phyloP scores from a whole-genome alignment of 2,329 filamentous ascomycete species.

The Fusarium subtropicale region DNA sequence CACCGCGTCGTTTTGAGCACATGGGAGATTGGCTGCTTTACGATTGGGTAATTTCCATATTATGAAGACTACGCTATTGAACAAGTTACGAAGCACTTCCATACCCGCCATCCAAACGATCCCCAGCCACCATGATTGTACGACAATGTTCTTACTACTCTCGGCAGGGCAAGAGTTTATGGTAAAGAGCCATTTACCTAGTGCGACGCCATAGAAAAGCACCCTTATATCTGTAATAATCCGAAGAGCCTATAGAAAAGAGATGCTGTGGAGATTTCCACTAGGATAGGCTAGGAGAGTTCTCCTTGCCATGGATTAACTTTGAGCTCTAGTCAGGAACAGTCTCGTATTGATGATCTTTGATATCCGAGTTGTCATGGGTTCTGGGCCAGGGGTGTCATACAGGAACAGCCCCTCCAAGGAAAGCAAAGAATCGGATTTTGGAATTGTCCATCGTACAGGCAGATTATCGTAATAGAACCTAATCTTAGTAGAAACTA shows the following conservation, averaged over 20 bases:
- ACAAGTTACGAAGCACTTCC: not conserved
- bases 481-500: not conserved
- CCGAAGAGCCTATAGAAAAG: conserved; percentile 1
- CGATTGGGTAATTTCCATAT: conserved; percentile 21
- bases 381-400: conserved; percentile 10
- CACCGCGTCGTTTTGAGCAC: not conserved
- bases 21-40: conserved; percentile 22
- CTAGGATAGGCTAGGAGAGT: conserved; percentile 1
- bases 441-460: not conserved
- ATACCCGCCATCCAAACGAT: not conserved
- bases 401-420: not conserved
- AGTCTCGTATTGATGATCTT: conserved; percentile 32
- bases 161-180: conserved; percentile 1
- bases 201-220: conserved; percentile 18
- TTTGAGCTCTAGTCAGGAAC: conserved; percentile 27
- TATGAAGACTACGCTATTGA: conserved; percentile 16
- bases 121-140: not conserved
- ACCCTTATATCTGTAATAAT: not conserved
- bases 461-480: not conserved
- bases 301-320: conserved; percentile 4
- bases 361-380: conserved; percentile 24
- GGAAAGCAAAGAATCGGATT: not conserved
- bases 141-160: conserved; percentile 1
- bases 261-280: conserved; percentile 11
- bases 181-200: conserved; percentile 7